A percentile compares a stretch with the other conserved stretches of the same genome.
Conservation (phyloP, 352 stramenopile species). For the Phytophthora sp. region DNA sequence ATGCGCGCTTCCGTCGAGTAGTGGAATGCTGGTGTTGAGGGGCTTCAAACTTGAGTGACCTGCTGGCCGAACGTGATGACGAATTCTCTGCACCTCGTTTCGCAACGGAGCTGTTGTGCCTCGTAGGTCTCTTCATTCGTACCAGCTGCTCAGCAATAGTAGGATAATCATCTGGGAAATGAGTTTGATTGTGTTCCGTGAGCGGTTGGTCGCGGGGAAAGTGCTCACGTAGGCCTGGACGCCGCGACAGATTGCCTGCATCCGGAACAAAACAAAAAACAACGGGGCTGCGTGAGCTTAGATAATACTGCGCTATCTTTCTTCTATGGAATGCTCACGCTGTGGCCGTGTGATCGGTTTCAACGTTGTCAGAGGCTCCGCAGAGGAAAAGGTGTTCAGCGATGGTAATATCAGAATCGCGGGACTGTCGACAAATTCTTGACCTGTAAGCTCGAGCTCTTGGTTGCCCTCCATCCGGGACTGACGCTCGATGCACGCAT, state of each 20-base stretch:
- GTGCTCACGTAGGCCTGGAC: conserved; percentile 42
- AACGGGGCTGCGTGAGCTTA: conserved; percentile 7
- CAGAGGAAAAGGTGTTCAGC: conserved; percentile 25
- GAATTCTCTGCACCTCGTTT: conserved; percentile 16
- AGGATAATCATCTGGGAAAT: conserved; percentile 25
- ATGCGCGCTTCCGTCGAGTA: conserved; percentile 41
- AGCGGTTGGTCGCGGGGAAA: conserved; percentile 31
- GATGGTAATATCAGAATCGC: conserved; percentile 36
- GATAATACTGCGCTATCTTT: not conserved
- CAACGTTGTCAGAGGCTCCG: conserved; percentile 15
- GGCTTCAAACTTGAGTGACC: conserved; percentile 39
- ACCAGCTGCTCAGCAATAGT: conserved; percentile 4
- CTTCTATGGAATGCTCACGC: conserved; percentile 13
- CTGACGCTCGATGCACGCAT: conserved; percentile 46
- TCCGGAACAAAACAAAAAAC: not conserved
- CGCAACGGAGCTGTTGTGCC: conserved; percentile 8
- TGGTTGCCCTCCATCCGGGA: conserved; percentile 51
- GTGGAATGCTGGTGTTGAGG: conserved; percentile 5
- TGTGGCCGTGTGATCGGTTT: conserved; percentile 22
- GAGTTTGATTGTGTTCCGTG: conserved; percentile 20
- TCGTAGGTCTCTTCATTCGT: conserved; percentile 23
- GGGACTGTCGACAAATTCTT: conserved; percentile 71
- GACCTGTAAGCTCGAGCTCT: conserved; percentile 67
- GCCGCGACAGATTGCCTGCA: conserved; percentile 27
- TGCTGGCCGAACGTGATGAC: conserved; percentile 27